Evolutionary conservation across 345 rosid genomes (phyloP), one percentile per base, ranked within the genome.

Genomic region (Aquilaria yunnanensis): DNA sequence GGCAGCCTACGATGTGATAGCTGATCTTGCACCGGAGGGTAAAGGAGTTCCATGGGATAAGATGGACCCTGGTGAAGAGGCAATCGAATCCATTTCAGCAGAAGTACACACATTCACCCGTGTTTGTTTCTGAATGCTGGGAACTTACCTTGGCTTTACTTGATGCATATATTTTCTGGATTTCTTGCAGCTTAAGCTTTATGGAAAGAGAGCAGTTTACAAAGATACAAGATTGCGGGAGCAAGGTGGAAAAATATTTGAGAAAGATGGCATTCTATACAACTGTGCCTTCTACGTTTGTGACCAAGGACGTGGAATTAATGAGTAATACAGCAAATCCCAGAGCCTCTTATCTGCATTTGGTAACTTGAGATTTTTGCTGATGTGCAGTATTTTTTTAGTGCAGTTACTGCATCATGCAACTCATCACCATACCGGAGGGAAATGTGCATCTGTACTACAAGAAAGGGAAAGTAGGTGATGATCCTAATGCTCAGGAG

Each of bases 391-490:
- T n/a, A 54, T 5, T 12, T 47, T 60, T 32, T 48, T 61, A 16
- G 14, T 74, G 72, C 47, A 90, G 96, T 23, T 88, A 77, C 55
- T 89, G 93, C 55, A 71, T 89, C 14, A 64, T 85, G 88, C 96
- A 87, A 74, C 79, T 92, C 47, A 59, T 89, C 56, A 74, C 72
- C 0, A 77, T 89, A 2, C 89, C 83, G 0, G 91, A 78, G 2
- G 70, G 85, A 12, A 79, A 79, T 32, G 60, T 92, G 72, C 78
- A 81, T 63, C 41, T 89, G 65, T 89, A 82, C 75, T 84, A 59
- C 82, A 92, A 89, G 80, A 85, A 69, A 71, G 87, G 92, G n/a
- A 81, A 60, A 76, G 78, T 78, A 6, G 96, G 91, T 1, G 91
- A 84, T 41, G 85, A 84, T 46, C 75, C 81, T 6, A 77, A 74